These are phyloP conservation scores for Castanea mollissima DNA, from an alignment of 306 rosid species.

Conservation along the genomic window DNA sequence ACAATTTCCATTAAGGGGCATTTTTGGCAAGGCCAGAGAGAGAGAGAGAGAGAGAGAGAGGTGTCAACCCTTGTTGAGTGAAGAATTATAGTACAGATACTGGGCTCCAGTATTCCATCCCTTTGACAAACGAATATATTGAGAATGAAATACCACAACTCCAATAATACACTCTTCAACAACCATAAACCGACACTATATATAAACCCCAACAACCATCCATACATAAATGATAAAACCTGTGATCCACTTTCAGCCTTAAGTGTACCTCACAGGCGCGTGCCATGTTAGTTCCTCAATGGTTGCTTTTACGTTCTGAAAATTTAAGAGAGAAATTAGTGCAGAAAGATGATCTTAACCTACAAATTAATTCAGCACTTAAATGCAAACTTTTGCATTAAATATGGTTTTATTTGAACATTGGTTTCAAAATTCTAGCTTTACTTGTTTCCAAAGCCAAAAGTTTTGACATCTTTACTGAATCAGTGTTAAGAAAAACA, in stretches of 20 bases:
- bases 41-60: constrained; percentile 13
- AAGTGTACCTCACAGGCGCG: neutral
- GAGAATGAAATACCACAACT: constrained; percentile 45
- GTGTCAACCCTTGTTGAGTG: constrained; percentile 26
- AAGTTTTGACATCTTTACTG: too few relatives aligned
- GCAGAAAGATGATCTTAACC: neutral
- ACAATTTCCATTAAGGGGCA: too few relatives aligned
- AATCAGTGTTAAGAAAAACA: too few relatives aligned
- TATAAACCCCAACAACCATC: constrained; percentile 19
- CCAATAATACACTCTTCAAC: constrained; percentile 22
- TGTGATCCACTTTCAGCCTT: constrained; percentile 14
- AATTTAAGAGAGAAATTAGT: neutral
- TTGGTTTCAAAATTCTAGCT: too few relatives aligned
- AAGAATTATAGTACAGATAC: constrained; percentile 15
- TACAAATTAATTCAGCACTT: neutral
- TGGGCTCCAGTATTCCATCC: constrained; percentile 40
- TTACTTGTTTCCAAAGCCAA: too few relatives aligned
- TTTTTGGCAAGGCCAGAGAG: too few relatives aligned
- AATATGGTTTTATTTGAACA: too few relatives aligned
- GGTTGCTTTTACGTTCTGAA: neutral
- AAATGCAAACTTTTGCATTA: neutral
- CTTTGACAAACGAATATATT: constrained; percentile 45
- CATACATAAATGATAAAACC: neutral
- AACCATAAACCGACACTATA: constrained; percentile 30
- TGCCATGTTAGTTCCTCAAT: neutral